A percentile compares a stretch with the other conserved stretches of the same genome.
These are phyloP conservation scores for Lonicera japonica DNA, from an alignment of 129 eudicot species.

Conservation along the genomic window DNA sequence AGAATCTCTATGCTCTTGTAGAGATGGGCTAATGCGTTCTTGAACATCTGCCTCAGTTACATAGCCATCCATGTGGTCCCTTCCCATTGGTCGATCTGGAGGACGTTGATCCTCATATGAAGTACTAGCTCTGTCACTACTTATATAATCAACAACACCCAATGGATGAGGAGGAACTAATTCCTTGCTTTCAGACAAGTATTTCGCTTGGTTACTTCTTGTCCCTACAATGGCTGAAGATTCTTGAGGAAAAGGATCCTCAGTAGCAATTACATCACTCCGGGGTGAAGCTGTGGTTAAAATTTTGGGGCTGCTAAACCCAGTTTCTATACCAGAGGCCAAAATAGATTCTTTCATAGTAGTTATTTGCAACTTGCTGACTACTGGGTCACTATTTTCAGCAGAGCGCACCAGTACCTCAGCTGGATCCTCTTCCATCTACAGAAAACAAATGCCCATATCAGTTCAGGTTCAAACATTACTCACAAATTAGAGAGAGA, in stretches of 20 bases:
- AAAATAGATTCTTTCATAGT: conserved; percentile 15
- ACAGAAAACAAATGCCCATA: conserved; percentile 4
- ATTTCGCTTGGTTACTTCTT: conserved; percentile 16
- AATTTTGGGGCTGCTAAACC: conserved; percentile 18
- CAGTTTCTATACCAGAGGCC: conserved; percentile 11
- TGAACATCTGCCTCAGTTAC: too few species aligned
- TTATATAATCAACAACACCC: conserved; percentile 14
- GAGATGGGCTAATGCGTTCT: conserved; percentile 7
- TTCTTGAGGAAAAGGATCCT: conserved; percentile 10
- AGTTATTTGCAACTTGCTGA: conserved; percentile 14
- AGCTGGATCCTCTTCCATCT: conserved; percentile 51
- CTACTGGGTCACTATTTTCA: conserved; percentile 6
- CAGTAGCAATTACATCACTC: conserved; percentile 16
- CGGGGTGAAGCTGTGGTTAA: conserved; percentile 26
- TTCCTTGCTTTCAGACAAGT: conserved; percentile 28
- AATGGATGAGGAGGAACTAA: conserved; percentile 16
- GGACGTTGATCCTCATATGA: conserved; percentile 20
- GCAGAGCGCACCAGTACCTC: conserved; percentile 34
- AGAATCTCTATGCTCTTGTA: conserved; percentile 11
- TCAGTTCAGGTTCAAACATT: background rate
- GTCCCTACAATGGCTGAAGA: conserved; percentile 18
- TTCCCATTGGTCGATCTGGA: conserved; percentile 5
- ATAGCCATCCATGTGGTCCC: conserved; percentile 13
- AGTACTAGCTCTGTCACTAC: conserved; percentile 30
- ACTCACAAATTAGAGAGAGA: background rate